Base-by-base conservation (phyloP, 495 filamentous ascomycete species). In the Penicillium pancosmium region DNA sequence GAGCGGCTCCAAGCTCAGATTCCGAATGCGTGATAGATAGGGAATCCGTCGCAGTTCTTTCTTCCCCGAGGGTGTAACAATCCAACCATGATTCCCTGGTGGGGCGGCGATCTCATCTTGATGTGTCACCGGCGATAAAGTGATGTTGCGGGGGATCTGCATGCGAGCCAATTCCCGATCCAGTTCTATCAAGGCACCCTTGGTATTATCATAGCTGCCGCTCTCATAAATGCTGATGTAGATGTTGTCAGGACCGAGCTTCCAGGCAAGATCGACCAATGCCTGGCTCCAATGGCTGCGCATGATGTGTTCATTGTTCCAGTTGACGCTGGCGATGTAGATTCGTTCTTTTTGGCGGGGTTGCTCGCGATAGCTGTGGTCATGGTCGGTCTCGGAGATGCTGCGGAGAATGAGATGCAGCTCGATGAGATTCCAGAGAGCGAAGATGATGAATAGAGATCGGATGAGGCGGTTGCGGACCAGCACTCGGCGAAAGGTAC, bases 191-290 rank as follows among this genome's bases (percentile, higher is more conserved):
- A 93, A 71, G 5, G 83, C 85, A 3, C 71, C 82, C 71, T 90
- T 91, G 11, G 85, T 84, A 56, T 86, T 71, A 69, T 92, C 90
- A 75, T 81, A 87, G 65, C 87, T 89, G 8, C 88, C 89, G 55
- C 83, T 87, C 63, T 92, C 90, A 60, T 84, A 83, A 16, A 91
- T 78, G 36, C 83, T 86, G 48, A 93, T 80, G 63, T 83, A 91
- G 12, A 91, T 78, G 63, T 92, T 91, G n/a, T 80, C 76, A 0
- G 82, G 61, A 0, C 89, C 89, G 1, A 91, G 73, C 15, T 78
- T 62, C 31, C 75, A 64, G 21, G 81, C 78, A 36, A 92, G 75
- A 1, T 81, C 73, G 2, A 88, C 16, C 6, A 91, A 71, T 2
- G 82, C 84, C 25, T 74, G 63, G 66, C 79, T 88, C 88, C 88